Evolutionary conservation across 768 basidiomycete genomes (phyloP).

Genomic region (Cyclocybe aegerita): DNA sequence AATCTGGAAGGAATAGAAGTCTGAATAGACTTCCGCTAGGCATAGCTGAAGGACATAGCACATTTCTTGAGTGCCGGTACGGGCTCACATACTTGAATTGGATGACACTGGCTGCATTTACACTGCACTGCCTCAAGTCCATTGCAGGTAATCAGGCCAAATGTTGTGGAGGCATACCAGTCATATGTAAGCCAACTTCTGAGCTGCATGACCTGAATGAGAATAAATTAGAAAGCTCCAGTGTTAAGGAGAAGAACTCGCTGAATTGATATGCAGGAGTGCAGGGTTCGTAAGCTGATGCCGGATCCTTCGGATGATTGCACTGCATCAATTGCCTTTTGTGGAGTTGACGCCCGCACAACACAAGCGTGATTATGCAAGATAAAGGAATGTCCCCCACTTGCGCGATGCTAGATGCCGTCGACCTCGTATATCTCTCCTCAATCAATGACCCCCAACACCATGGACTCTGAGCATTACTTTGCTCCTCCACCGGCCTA

Average conservation of each 20-base stretch:
- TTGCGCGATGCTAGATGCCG: too few relatives aligned
- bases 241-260: too few relatives aligned
- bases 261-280: neutral
- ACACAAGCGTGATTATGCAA: neutral
- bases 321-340: conserved; percentile 7
- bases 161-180: too few relatives aligned
- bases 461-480: conserved; percentile 12
- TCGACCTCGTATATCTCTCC: neutral
- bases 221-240: too few relatives aligned
- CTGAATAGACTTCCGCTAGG: conserved; percentile 23
- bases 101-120: too few relatives aligned
- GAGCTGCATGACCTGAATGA: too few relatives aligned
- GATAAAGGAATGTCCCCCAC: neutral
- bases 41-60: neutral
- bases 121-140: too few relatives aligned
- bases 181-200: too few relatives aligned
- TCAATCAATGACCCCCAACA: neutral
- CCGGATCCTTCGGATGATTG: neutral
- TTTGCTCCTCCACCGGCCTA: conserved; percentile 44
- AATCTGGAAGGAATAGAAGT: conserved; percentile 85
- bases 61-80: neutral
- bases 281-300: conserved; percentile 6
- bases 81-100: too few relatives aligned
- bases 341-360: conserved; percentile 9
- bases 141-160: too few relatives aligned